A percentile compares a stretch with the other conserved stretches of the same genome.
Evolutionary conservation across 23 red algal genomes (phyloP).

Genomic region (Gracilaria domingensis): DNA sequence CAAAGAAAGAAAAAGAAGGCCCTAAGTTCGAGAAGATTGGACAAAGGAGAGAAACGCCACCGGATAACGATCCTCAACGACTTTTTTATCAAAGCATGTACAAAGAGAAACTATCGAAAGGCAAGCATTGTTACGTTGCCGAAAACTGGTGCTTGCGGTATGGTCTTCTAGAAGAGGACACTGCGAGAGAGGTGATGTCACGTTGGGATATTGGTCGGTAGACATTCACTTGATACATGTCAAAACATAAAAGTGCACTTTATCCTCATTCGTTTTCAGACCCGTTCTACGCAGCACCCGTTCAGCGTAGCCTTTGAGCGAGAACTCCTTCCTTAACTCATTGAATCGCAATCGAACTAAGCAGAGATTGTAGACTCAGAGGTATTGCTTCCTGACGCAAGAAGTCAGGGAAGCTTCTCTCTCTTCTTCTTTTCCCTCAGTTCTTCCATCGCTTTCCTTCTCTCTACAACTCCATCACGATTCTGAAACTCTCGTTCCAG

Average conservation of each 20-base stretch:
- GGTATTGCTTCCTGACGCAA: neutral
- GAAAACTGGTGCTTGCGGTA: slow-evolving; percentile 87
- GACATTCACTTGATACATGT: neutral
- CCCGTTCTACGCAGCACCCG: neutral
- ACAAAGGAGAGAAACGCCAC: slow-evolving; percentile 81
- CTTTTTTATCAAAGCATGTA: slow-evolving; percentile 95
- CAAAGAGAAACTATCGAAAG: slow-evolving; percentile 70
- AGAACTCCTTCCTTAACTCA: neutral
- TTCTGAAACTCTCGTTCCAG: slow-evolving; percentile 30
- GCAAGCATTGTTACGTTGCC: slow-evolving; percentile 63
- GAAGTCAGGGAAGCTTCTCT: neutral
- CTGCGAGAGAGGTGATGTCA: slow-evolving; percentile 32
- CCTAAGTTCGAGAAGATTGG: slow-evolving; percentile 86
- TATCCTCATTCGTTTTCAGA: neutral
- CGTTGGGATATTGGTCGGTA: slow-evolving; percentile 1
- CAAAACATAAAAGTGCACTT: neutral
- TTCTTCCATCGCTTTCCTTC: neutral
- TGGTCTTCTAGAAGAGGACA: slow-evolving; percentile 76
- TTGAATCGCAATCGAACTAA: neutral
- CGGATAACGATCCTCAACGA: slow-evolving; percentile 81
- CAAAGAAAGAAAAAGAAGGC: slow-evolving; percentile 37
- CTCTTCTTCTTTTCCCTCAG: neutral
- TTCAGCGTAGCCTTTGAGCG: neutral
- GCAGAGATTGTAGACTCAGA: neutral
- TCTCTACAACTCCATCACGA: slow-evolving; percentile 10